A percentile compares a stretch with the other conserved stretches of the same genome.
phyloP scores from a whole-genome alignment of 345 rosid genomes.

The Citrus sinensis region DVS_A1.0 CM039161.1:23987501-23988000 shows the following conservation, averaged over 20 bases:
- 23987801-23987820: not conserved
- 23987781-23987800: not conserved
- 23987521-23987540: not conserved
- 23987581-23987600: not conserved
- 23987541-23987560: not conserved
- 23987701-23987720: not conserved
- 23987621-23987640: not conserved
- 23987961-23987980: not conserved
- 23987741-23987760: not conserved
- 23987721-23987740: not conserved
- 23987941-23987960: not conserved
- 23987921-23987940: not conserved
- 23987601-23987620: not conserved
- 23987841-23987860: not conserved
- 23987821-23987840: not conserved
- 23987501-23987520: not conserved
- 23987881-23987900: not conserved
- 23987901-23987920: not conserved
- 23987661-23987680: not conserved
- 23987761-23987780: not conserved
- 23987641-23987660: not conserved
- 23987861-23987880: slow-evolving; percentile 3
- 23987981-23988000: not conserved
- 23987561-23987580: not conserved
- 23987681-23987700: not conserved